phyloP scores from a whole-genome alignment of 2,329 filamentous ascomycete species.

The Fusarium pilosicola region DNA sequence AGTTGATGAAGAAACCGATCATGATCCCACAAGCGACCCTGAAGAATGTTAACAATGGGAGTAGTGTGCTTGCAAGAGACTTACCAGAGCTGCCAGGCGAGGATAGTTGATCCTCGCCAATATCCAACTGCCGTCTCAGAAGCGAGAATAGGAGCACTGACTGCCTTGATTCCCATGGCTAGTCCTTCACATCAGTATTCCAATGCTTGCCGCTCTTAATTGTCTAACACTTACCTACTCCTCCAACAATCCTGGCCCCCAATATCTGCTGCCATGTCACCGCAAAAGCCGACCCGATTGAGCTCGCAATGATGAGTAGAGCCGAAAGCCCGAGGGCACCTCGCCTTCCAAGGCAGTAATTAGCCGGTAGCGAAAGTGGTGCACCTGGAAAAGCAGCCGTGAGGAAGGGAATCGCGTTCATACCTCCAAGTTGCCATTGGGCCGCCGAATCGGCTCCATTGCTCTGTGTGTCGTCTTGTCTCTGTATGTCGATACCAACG shows the following conservation, averaged over 20 bases:
- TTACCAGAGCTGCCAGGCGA: slow-evolving; percentile 59
- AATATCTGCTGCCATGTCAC: slow-evolving; percentile 47
- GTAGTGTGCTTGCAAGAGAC: slow-evolving; percentile 18
- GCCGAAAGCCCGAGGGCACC: slow-evolving; percentile 53
- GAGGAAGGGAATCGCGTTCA: slow-evolving; percentile 52
- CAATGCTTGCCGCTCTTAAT: not conserved
- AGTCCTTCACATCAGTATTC: not conserved
- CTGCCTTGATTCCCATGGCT: slow-evolving; percentile 61
- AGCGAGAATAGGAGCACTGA: slow-evolving; percentile 59
- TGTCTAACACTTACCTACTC: slow-evolving; percentile 17
- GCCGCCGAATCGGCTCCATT: not conserved
- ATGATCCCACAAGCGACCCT: slow-evolving; percentile 43
- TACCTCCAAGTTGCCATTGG: slow-evolving; percentile 44
- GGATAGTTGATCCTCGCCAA: slow-evolving; percentile 59
- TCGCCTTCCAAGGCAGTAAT: slow-evolving; percentile 51
- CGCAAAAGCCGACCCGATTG: slow-evolving; percentile 48
- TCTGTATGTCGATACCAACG: slow-evolving; percentile 12
- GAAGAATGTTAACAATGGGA: not conserved
- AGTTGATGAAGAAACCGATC: slow-evolving; percentile 38
- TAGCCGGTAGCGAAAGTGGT: slow-evolving; percentile 51
- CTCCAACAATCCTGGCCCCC: slow-evolving; percentile 40
- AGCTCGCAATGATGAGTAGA: slow-evolving; percentile 51
- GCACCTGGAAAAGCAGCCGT: slow-evolving; percentile 50
- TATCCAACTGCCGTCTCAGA: slow-evolving; percentile 59
- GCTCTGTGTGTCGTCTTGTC: not conserved